Percentiles rank a stretch among this genome's conserved stretches.
Conservation (phyloP, 2,329 filamentous ascomycete species). For the Colletotrichum filicis region DNA sequence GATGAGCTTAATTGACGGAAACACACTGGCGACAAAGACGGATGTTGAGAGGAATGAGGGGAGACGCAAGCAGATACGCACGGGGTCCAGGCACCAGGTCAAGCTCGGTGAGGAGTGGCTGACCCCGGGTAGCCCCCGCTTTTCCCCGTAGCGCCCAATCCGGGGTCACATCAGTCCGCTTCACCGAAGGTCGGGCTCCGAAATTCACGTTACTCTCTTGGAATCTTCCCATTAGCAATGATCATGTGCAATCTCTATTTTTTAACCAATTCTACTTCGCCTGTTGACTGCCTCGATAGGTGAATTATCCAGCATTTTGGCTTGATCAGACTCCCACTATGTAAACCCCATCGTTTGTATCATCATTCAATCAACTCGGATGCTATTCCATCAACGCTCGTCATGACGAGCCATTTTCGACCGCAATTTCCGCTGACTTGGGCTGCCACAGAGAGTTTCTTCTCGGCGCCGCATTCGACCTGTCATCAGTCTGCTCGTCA, state of each 20-base stretch:
- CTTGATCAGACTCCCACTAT: neutral
- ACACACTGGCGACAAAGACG: neutral
- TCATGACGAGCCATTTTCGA: conserved; percentile 10
- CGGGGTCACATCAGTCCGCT: neutral
- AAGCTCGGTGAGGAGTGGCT: neutral
- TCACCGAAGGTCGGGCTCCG: neutral
- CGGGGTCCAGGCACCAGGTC: neutral
- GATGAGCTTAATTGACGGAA: neutral
- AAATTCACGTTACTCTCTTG: too few species aligned
- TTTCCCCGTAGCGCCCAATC: neutral
- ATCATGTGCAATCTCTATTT: neutral
- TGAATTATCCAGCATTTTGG: neutral
- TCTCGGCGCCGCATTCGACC: neutral
- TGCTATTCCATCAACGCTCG: too few species aligned
- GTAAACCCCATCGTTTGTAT: conserved; percentile 1
- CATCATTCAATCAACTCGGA: neutral
- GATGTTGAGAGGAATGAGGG: neutral
- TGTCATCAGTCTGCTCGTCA: neutral
- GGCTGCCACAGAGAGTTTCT: conserved; percentile 21
- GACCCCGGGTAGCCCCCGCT: neutral
- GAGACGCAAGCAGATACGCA: neutral
- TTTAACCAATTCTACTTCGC: neutral
- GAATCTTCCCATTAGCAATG: neutral
- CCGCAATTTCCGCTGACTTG: neutral
- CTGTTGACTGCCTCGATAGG: neutral